These are phyloP conservation scores for Metahyphopichia silvanorum DNA, from an alignment of 805 yeast genomes.

Conservation along the genomic window DNA sequence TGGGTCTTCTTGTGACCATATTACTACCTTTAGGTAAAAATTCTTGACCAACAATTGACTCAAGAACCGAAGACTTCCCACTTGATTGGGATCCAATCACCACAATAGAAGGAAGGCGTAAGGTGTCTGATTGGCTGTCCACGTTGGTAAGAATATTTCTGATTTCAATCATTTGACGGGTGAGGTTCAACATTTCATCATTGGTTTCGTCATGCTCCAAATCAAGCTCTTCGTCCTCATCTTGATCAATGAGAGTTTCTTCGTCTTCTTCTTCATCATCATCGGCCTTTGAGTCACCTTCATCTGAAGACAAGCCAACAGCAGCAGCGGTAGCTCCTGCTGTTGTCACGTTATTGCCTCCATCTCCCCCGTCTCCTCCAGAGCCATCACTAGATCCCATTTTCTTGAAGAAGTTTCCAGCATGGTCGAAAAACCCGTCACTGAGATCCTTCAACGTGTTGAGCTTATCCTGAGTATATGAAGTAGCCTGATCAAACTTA, in stretches of 20 bases:
- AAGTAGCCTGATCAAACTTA: slow-evolving; percentile 84
- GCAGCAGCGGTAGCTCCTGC: slow-evolving; percentile 60
- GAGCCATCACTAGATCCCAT: slow-evolving; percentile 21
- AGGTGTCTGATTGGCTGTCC: slow-evolving; percentile 63
- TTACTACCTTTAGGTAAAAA: slow-evolving; percentile 95
- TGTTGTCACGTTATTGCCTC: slow-evolving; percentile 32
- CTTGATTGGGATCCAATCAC: slow-evolving; percentile 97
- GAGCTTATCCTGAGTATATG: slow-evolving; percentile 65
- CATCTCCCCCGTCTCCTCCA: slow-evolving; percentile 23
- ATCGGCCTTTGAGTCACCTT: slow-evolving; percentile 30
- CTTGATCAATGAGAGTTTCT: slow-evolving; percentile 40
- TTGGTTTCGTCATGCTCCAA: slow-evolving; percentile 53
- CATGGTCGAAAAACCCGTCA: slow-evolving; percentile 47
- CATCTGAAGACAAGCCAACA: slow-evolving; percentile 37
- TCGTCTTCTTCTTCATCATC: slow-evolving; percentile 53
- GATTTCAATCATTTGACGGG: slow-evolving; percentile 96
- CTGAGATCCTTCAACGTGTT: slow-evolving; percentile 61
- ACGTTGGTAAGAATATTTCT: slow-evolving; percentile 73
- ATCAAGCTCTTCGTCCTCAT: slow-evolving; percentile 45
- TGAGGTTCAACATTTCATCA: slow-evolving; percentile 81
- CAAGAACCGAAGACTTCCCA: slow-evolving; percentile 95
- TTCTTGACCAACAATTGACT: slow-evolving; percentile 96
- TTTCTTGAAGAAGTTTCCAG: slow-evolving; percentile 42
- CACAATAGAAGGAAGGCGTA: slow-evolving; percentile 89
- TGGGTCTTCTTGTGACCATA: slow-evolving; percentile 98